Evolutionary conservation across 2,329 filamentous ascomycete genomes (phyloP).

Genomic region (Sclerotinia subarctica): DNA sequence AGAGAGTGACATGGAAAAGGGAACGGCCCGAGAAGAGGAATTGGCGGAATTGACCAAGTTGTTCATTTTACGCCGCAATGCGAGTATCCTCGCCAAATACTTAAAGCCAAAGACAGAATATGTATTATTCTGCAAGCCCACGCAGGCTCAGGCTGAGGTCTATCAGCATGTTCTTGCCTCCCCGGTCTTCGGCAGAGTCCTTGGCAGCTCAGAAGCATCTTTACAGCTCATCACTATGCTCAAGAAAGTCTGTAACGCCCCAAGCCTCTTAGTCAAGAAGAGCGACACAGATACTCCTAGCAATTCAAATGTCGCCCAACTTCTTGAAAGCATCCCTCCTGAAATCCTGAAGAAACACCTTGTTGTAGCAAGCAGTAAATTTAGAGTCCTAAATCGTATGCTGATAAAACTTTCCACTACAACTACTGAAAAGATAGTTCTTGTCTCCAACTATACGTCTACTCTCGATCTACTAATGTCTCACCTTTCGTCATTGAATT

Average conservation of each 20-base stretch:
- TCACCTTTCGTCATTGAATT: constrained; percentile 57
- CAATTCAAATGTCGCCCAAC: constrained; percentile 40
- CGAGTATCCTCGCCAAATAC: constrained; percentile 83
- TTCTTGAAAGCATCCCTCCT: constrained; percentile 53
- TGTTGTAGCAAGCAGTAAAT: constrained; percentile 60
- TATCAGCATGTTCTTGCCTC: constrained; percentile 69
- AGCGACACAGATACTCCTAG: constrained; percentile 37
- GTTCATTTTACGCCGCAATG: constrained; percentile 81
- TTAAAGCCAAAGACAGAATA: constrained; percentile 96
- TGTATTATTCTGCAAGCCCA: constrained; percentile 88
- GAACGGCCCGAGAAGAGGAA: constrained; percentile 75
- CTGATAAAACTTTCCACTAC: constrained; percentile 57
- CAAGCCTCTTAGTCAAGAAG: constrained; percentile 55
- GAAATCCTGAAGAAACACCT: constrained; percentile 52
- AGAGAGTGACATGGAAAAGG: constrained; percentile 68
- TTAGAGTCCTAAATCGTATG: constrained; percentile 64
- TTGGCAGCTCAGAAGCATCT: constrained; percentile 60
- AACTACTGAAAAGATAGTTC: constrained; percentile 67
- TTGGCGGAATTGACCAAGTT: constrained; percentile 88
- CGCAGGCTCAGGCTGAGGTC: constrained; percentile 82
- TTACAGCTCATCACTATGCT: constrained; percentile 69
- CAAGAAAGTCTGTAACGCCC: constrained; percentile 73
- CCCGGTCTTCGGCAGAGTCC: constrained; percentile 57
- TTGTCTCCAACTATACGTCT: constrained; percentile 74
- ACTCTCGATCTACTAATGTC: constrained; percentile 65